Conservation (phyloP, 768 basidiomycete genomes). For the Lactarius evosmus region DNA sequence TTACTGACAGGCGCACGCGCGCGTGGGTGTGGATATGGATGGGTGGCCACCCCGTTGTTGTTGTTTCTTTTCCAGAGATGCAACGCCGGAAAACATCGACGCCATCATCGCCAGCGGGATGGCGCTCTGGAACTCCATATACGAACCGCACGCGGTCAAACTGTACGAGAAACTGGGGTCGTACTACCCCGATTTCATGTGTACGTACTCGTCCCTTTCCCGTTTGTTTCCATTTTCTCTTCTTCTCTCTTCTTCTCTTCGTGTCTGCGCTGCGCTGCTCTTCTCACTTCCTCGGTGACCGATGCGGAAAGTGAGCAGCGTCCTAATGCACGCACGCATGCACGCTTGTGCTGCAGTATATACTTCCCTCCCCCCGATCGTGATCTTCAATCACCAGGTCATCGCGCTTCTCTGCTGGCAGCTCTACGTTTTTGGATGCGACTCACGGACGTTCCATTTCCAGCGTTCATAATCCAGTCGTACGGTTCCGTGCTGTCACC, state of each 20-base stretch:
- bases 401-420: slow-evolving; percentile 1
- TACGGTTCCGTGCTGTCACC: slow-evolving; percentile 80
- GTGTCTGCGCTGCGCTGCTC: too few relatives aligned
- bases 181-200: slow-evolving; percentile 92
- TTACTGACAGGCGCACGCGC: background rate
- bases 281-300: slow-evolving; percentile 11
- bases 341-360: background rate
- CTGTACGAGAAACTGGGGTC: slow-evolving; percentile 80
- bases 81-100: slow-evolving; percentile 56
- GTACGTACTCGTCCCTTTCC: slow-evolving; percentile 49
- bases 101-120: slow-evolving; percentile 64
- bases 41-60: background rate
- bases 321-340: slow-evolving; percentile 7
- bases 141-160: slow-evolving; percentile 85
- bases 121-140: slow-evolving; percentile 81
- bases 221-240: too few relatives aligned
- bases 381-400: slow-evolving; percentile 17
- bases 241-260: slow-evolving; percentile 65
- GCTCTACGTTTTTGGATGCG: background rate
- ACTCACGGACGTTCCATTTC: slow-evolving; percentile 20
- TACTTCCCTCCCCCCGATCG: slow-evolving; percentile 11
- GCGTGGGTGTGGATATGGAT: background rate
- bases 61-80: slow-evolving; percentile 11
- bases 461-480: slow-evolving; percentile 84
- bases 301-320: slow-evolving; percentile 13